A percentile compares a stretch with the other conserved stretches of the same genome.
Evolutionary conservation across 164 flowering plant genomes (phyloP).

Genomic region (Kingdonia uniflora): DNA sequence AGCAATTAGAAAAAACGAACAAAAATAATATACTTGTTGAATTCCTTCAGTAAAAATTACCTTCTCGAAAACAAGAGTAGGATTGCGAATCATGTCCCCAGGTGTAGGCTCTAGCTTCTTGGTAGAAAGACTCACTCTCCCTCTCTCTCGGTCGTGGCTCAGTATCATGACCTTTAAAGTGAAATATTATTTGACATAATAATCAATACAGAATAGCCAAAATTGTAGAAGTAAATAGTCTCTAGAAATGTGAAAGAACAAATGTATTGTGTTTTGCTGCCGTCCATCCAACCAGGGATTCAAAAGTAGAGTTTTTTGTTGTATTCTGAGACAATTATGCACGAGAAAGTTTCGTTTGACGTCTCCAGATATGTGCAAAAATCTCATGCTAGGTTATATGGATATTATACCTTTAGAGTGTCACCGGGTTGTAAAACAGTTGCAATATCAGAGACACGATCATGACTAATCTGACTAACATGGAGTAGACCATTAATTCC

Average conservation of each 20-base stretch:
- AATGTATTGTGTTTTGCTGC: too few species aligned
- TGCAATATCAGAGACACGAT: conserved; percentile 85
- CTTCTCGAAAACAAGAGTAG: conserved; percentile 95
- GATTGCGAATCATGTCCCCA: conserved; percentile 98
- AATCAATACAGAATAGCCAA: neutral
- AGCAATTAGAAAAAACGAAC: too few species aligned
- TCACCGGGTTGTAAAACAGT: conserved; percentile 97
- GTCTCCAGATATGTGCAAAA: neutral
- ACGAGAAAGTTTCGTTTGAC: too few species aligned
- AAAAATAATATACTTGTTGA: too few species aligned
- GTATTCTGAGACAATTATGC: too few species aligned
- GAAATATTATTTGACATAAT: neutral
- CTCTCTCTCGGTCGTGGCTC: conserved; percentile 96
- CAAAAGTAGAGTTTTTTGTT: too few species aligned
- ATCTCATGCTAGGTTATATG: neutral
- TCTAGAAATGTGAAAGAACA: too few species aligned
- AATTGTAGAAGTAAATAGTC: too few species aligned
- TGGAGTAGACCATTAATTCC: conserved; percentile 98
- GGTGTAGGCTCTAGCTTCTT: conserved; percentile 98
- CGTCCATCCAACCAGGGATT: too few species aligned
- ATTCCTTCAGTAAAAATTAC: conserved; percentile 21
- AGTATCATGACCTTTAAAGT: conserved; percentile 72
- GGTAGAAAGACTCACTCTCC: conserved; percentile 93
- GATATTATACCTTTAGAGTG: conserved; percentile 58
- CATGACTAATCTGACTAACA: conserved; percentile 98